These are phyloP conservation scores for Mycena rosella DNA, from an alignment of 768 basidiomycete genomes.

Conservation along the genomic window DNA sequence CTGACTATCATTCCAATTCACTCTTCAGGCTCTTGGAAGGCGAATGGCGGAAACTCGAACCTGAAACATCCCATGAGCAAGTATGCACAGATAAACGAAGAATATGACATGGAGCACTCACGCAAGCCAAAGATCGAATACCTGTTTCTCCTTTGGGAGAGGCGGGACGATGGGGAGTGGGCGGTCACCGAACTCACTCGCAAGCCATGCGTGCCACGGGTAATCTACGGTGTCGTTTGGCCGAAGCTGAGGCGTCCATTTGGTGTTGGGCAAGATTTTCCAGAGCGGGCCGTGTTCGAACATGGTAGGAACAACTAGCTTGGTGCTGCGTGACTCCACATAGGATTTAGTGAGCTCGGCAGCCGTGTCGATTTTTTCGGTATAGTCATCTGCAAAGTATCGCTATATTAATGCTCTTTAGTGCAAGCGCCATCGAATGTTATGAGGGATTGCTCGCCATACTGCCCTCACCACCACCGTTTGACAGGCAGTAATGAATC, in stretches of 20 bases:
- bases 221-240: slow-evolving; percentile 40
- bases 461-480: slow-evolving; percentile 33
- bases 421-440: not conserved
- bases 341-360: slow-evolving; percentile 25
- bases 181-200: slow-evolving; percentile 32
- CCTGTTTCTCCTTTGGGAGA: slow-evolving; percentile 23
- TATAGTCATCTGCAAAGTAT: slow-evolving; percentile 30
- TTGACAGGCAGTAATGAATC: slow-evolving; percentile 38
- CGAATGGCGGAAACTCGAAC: slow-evolving; percentile 28
- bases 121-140: slow-evolving; percentile 38
- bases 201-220: slow-evolving; percentile 41
- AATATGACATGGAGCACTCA: slow-evolving; percentile 4
- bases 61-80: not conserved
- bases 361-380: slow-evolving; percentile 18
- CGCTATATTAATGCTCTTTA: not conserved
- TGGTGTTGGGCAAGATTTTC: slow-evolving; percentile 27
- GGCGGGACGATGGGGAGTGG: slow-evolving; percentile 31
- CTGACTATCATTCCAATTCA: not conserved
- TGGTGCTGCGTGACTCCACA: slow-evolving; percentile 32
- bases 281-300: slow-evolving; percentile 41
- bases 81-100: not conserved
- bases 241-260: slow-evolving; percentile 31
- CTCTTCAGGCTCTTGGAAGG: slow-evolving; percentile 26
- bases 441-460: slow-evolving; percentile 19
- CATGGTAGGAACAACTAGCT: slow-evolving; percentile 33